Evolutionary conservation across 2,329 filamentous ascomycete genomes (phyloP).

Genomic region (Verticillium zaregamsianum): DNA sequence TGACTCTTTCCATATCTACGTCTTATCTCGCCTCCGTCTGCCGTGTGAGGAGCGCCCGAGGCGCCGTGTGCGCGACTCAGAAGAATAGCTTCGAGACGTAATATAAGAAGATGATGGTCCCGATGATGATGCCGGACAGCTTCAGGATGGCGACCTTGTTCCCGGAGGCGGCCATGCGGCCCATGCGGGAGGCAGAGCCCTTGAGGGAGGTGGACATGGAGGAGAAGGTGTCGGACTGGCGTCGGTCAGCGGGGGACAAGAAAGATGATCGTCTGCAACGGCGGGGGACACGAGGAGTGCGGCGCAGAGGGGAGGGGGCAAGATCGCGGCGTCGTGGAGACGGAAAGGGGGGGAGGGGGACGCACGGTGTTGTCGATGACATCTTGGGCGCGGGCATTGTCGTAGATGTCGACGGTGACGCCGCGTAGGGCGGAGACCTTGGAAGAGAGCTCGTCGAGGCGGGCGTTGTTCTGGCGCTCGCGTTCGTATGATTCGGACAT

Average conservation of each 20-base stretch:
- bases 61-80: slow-evolving; percentile 20
- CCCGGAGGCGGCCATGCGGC: slow-evolving; percentile 84
- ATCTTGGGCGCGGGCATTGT: slow-evolving; percentile 84
- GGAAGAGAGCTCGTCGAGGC: slow-evolving; percentile 81
- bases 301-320: background rate
- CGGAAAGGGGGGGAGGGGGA: slow-evolving; percentile 11
- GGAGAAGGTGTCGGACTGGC: slow-evolving; percentile 83
- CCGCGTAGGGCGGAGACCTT: slow-evolving; percentile 91
- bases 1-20: background rate
- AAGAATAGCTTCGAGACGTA: slow-evolving; percentile 65
- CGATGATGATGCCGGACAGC: slow-evolving; percentile 78
- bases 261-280: too few species aligned
- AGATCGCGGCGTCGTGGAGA: background rate
- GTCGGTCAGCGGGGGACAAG: background rate
- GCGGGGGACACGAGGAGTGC: too few species aligned
- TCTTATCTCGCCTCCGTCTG: background rate
- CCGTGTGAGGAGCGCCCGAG: too few species aligned
- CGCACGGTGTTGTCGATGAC: slow-evolving; percentile 83
- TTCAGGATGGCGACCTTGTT: slow-evolving; percentile 92
- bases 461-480: slow-evolving; percentile 89
- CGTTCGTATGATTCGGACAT: slow-evolving; percentile 79
- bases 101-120: slow-evolving; percentile 68
- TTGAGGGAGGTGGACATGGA: slow-evolving; percentile 79
- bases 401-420: slow-evolving; percentile 97
- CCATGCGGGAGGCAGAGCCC: slow-evolving; percentile 76